phyloP scores from a whole-genome alignment of 2,329 filamentous ascomycete species.

The Pseudocercospora ulei region DNA sequence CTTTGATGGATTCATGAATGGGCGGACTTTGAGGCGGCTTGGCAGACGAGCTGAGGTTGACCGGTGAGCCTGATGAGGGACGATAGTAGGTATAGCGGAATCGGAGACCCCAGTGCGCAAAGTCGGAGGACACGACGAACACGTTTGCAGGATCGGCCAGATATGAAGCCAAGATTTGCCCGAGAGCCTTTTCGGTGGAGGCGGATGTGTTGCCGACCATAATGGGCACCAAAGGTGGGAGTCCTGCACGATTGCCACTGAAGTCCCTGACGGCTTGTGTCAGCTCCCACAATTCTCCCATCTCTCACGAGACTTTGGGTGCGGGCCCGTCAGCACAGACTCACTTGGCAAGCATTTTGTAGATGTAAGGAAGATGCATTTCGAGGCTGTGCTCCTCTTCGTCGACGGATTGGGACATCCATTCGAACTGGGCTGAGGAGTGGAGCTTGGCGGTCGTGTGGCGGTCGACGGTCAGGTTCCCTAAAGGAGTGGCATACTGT shows the following conservation, averaged over 20 bases:
- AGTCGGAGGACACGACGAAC: conserved; percentile 88
- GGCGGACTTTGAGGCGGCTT: conserved; percentile 40
- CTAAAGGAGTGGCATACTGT: conserved; percentile 64
- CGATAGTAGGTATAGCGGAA: conserved; percentile 80
- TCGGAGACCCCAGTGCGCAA: conserved; percentile 85
- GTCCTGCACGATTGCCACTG: conserved; percentile 41
- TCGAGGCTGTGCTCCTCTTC: conserved; percentile 85
- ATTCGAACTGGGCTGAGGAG: conserved; percentile 48
- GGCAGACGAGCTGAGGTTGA: conserved; percentile 39
- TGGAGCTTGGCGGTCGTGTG: conserved; percentile 46
- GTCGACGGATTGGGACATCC: conserved; percentile 59
- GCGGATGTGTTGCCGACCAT: conserved; percentile 67
- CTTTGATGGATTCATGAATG: conserved; percentile 77
- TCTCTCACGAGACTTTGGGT: neutral
- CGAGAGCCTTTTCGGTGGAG: conserved; percentile 57
- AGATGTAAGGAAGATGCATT: conserved; percentile 92
- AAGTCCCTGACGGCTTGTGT: conserved; percentile 27
- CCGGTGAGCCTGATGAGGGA: conserved; percentile 38
- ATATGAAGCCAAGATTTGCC: conserved; percentile 64
- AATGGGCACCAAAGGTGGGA: conserved; percentile 72
- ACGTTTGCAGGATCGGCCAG: conserved; percentile 63
- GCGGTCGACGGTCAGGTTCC: conserved; percentile 57
- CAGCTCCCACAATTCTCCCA: conserved; percentile 4
- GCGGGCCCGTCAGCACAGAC: conserved; percentile 1
- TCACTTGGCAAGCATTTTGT: conserved; percentile 57